Evolutionary conservation across 2,329 filamentous ascomycete genomes (phyloP), one percentile per base, ranked within the genome.

Genomic region (Lachnellula suecica): DNA sequence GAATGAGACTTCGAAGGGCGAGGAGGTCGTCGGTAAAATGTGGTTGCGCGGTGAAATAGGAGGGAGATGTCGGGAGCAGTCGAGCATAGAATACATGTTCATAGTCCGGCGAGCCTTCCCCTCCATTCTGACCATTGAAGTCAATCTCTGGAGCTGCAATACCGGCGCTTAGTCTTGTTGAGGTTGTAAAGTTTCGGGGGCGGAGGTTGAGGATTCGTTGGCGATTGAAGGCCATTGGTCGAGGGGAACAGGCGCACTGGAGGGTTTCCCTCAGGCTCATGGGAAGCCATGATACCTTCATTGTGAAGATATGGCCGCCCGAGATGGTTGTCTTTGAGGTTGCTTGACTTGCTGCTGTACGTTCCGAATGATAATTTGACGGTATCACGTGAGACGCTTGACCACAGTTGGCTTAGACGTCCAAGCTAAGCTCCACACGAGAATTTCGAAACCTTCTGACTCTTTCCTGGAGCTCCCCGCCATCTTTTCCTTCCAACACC

Each of bases 41-140:
- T 2, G 92, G 88, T 56, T 87, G 87, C 47, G 87, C 87, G 47
- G 91, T 92, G 76, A 97, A 99, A 74, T 99, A 99, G n/a, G 93
- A 94, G 2, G 90, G 86, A 31, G 92, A 96, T 23, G 81, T 79
- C 19, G 94, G 94, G 31, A 97, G 76, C 20, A 95, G 77, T 59
- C 94, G 89, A 48, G 89, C 85, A 27, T 58, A 56, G 59, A 83
- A 79, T 23, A 64, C n/a, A n/a, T n/a, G n/a, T n/a, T n/a, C n/a
- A n/a, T n/a, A n/a, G n/a, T n/a, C 59, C 37, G 72, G 59, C 40
- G 63, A 22, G 62, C 67, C 43, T 60, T 56, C 42, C 20, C 53
- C 54, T 64, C 63, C 29, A 9, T 56, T 60, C 51, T 51, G 31
- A 37, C 37, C 45, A n/a, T 54, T 53, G 52, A 78, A 74, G 35